Evolutionary conservation across 2,329 filamentous ascomycete species (phyloP).

Genomic region (Ophiocordyceps robertsii): DNA sequence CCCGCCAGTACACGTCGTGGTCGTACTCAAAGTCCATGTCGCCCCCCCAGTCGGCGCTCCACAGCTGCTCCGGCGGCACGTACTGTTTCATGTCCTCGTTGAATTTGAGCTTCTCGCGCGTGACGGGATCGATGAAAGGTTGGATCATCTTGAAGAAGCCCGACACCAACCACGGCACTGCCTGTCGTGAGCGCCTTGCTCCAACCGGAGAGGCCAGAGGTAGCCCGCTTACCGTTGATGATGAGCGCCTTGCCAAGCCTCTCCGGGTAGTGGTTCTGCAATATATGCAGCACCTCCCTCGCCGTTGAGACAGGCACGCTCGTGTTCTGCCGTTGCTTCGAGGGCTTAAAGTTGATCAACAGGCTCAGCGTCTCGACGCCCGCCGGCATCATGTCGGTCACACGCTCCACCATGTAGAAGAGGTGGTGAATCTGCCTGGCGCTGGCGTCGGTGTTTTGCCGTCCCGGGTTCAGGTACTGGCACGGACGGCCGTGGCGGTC

Average conservation of each 20-base stretch:
- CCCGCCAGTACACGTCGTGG: constrained; percentile 80
- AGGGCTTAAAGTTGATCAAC: constrained; percentile 82
- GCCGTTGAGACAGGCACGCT: constrained; percentile 62
- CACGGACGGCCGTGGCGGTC: constrained; percentile 79
- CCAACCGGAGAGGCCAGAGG: not conserved
- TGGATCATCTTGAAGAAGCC: constrained; percentile 95
- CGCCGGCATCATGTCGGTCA: constrained; percentile 74
- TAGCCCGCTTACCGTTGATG: constrained; percentile 54
- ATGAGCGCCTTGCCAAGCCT: constrained; percentile 78
- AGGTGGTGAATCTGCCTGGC: constrained; percentile 86
- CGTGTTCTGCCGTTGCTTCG: constrained; percentile 59
- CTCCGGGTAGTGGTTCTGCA: constrained; percentile 95
- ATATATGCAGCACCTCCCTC: constrained; percentile 73
- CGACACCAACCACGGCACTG: constrained; percentile 81
- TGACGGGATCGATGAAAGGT: constrained; percentile 91
- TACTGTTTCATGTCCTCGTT: constrained; percentile 81
- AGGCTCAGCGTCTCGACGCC: constrained; percentile 78
- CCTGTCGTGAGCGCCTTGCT: not conserved
- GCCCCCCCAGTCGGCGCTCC: constrained; percentile 61
- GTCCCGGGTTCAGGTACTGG: constrained; percentile 76
- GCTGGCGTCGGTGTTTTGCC: constrained; percentile 82
- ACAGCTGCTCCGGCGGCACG: constrained; percentile 70
- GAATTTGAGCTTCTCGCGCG: constrained; percentile 91
- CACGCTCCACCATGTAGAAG: constrained; percentile 88
- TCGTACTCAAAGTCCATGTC: constrained; percentile 85